Base-by-base conservation (phyloP, 2,329 filamentous ascomycete genomes). In the Tolypocladium ophioglossoides region DNA sequence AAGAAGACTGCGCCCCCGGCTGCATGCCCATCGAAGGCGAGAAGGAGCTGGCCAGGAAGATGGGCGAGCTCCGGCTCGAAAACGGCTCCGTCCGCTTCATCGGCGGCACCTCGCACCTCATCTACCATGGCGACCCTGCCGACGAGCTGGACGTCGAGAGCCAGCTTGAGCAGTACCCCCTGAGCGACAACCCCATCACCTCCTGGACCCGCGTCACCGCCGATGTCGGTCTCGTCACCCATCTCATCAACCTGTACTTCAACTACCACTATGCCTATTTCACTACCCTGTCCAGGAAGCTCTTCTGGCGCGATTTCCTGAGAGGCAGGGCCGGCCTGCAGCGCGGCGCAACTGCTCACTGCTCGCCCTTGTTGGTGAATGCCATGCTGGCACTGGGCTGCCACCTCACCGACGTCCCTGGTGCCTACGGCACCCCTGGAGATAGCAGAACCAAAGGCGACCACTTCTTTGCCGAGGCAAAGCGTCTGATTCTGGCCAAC, bases 241-340 rank as follows among this genome's bases (percentile, higher is more conserved):
- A 96, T 69, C 81, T 99, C 20, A 83, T 99, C 66, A 92, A 91
- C 64, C 91, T 97, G 89, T 99, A 99, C 72, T 97, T 97, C 72
- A 90, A 85, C 62, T 97, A 92, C 87, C 94, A 97, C 70, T 97
- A 97, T 69, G 86, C 91, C 20, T 97, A 94, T 71, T 99, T 97
- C 68, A 92, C 91, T 4, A 94, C 89, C 0, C 75, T 97, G 8
- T 92, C 91, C 14, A 95, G 89, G 67, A 84, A 79, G 39, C 74
- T 95, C 35, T 97, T 99, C 67, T 91, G 89, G 66, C 80, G 86
- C 44, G 91, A 97, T 67, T 96, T 95, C 62, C 69, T 86, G 47
- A 79, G 78, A 16, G 92, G 94, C 0, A 84, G 79, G 57, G 80
- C 81, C 4, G 74, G 75, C 1, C 70, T 76, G 9, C 71, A 68